Evolutionary conservation across 768 basidiomycete genomes (phyloP), one percentile per base, ranked within the genome.

Genomic region (Podaxis mareebaensis): DNA sequence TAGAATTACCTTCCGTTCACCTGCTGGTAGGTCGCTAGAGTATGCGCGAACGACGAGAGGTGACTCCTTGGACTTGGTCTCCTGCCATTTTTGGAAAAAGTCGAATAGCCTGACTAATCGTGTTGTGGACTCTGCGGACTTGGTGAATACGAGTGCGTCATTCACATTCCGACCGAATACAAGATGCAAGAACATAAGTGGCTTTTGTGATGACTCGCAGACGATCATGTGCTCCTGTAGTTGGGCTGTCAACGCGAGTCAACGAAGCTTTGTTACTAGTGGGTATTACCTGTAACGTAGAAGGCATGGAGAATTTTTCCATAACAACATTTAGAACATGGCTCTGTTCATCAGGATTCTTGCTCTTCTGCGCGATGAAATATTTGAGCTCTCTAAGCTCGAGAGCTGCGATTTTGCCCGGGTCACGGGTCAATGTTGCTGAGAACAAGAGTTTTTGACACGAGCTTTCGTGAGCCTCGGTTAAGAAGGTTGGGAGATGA

Each of bases 391-490:
- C 77, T 61, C 85, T 78, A 42, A 99, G 77, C 52, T 88, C 84
- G 40, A 99, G 80, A 0, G 93, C 86, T 6, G 90, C 89, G 48
- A 99, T 89, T 69, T 93, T 96, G n/a, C 91, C 89, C 0, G 97
- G 96, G 76, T 99, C 95, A 8, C 89, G 85, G 0, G 96, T 97
- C 33, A 99, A 83, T 0, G 97, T 99, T 0, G 97, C 97, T 10
- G 95, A 97, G 77, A 99, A 97, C 7, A 99, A 79, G 3, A 99
- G 81, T 71, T 98, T 99, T 72, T 98, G 96, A 68, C 96, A 97
- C 4, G 90, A 90, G 3, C 85, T 74, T 46, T 79, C 77, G 68
- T 78, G 85, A 52, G 69, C 72, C 70, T 92, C 92, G 56, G 83
- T 81, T 42, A 86, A 66, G 60, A 88, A 87, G 3, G 82, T 78